Evolutionary conservation across 2,329 filamentous ascomycete genomes (phyloP).

Genomic region (Nigrospora oryzae): DNA sequence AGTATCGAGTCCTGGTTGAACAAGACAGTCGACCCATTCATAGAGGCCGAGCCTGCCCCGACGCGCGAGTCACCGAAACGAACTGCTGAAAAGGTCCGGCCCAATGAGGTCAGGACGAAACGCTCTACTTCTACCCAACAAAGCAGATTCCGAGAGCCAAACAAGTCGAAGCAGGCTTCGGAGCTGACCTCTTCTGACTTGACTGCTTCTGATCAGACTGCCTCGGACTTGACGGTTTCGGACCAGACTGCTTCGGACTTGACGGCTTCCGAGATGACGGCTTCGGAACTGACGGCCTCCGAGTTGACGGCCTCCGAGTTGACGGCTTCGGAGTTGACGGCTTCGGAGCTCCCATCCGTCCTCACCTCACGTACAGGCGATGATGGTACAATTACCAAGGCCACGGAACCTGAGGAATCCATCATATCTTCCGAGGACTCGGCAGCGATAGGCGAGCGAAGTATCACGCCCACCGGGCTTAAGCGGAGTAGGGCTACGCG

Average conservation of each 20-base stretch:
- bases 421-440: too few species aligned
- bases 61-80: constrained; percentile 19
- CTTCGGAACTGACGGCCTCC: not conserved
- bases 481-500: constrained; percentile 50
- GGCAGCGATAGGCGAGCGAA: too few species aligned
- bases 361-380: not conserved
- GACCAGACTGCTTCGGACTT: not conserved
- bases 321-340: not conserved
- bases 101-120: constrained; percentile 20
- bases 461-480: constrained; percentile 21
- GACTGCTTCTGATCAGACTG: not conserved
- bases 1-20: constrained; percentile 61
- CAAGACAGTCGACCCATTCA: constrained; percentile 53
- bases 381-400: not conserved
- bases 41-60: constrained; percentile 28
- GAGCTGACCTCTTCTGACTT: not conserved
- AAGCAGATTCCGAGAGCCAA: constrained; percentile 4
- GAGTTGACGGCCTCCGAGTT: not conserved
- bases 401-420: not conserved
- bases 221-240: not conserved
- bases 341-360: not conserved
- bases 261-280: not conserved
- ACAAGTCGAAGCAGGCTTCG: not conserved
- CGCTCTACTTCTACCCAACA: constrained; percentile 10
- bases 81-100: constrained; percentile 25